Conservation (phyloP, 768 basidiomycete species). For the Amanita jacksonii region DNA sequence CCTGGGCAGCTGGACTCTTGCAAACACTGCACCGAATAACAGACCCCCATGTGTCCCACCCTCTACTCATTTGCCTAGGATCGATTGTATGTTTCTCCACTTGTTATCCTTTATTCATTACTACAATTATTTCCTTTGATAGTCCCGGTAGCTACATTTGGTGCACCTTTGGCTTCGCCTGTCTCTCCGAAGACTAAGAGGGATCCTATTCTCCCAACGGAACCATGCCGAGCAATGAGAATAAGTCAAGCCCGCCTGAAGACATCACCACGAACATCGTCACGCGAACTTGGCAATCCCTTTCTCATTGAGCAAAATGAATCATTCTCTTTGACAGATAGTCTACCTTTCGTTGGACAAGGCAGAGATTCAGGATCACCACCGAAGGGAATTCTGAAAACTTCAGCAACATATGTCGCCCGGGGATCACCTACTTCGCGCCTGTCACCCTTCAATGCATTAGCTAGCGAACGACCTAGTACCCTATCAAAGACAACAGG, state of each 20-base stretch:
- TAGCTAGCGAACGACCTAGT: no score
- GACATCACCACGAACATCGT: background rate
- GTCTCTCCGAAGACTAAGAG: constrained; percentile 4
- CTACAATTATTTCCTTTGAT: background rate
- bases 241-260: background rate
- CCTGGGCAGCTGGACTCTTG: constrained; percentile 3
- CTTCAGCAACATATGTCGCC: constrained; percentile 6
- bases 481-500: background rate
- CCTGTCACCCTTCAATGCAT: no score
- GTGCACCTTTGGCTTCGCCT: background rate
- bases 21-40: background rate
- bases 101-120: background rate
- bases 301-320: background rate
- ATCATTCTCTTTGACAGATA: background rate
- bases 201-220: background rate
- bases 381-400: constrained; percentile 7
- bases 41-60: background rate
- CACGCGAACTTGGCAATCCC: background rate
- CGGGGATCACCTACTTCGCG: no score
- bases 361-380: background rate
- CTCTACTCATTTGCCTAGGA: background rate
- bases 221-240: constrained; percentile 1
- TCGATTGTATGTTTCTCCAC: background rate
- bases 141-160: background rate
- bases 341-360: background rate